Evolutionary conservation across 2,329 filamentous ascomycete genomes (phyloP).

Genomic region (Aspergillus quadrilineatus): DNA sequence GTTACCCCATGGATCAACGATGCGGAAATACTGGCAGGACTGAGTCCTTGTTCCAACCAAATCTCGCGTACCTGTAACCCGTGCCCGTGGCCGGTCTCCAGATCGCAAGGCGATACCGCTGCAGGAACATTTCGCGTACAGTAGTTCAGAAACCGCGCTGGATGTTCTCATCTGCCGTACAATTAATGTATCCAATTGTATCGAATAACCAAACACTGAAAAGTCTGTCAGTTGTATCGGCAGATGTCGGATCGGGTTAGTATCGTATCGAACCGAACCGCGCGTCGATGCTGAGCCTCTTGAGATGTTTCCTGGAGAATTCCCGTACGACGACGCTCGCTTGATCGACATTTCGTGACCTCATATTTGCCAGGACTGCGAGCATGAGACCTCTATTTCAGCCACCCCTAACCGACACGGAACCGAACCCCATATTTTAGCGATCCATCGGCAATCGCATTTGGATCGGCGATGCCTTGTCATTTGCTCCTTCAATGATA

Average conservation of each 20-base stretch:
- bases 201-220: not conserved
- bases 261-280: not conserved
- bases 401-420: constrained; percentile 11
- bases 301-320: not conserved
- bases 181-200: constrained; percentile 1
- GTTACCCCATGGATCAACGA: constrained; percentile 25
- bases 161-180: constrained; percentile 3
- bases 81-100: not conserved
- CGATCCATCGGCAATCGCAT: constrained; percentile 9
- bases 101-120: not conserved
- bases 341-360: constrained; percentile 37
- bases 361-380: constrained; percentile 20
- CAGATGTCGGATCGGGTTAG: not conserved
- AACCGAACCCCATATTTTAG: constrained; percentile 12
- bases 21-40: constrained; percentile 19
- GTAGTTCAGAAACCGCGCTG: not conserved
- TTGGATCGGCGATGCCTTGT: constrained; percentile 1
- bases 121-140: not conserved
- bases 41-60: not conserved
- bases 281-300: not conserved
- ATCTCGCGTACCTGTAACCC: not conserved
- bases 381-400: constrained; percentile 19
- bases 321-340: constrained; percentile 12
- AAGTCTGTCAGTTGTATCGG: too few relatives aligned
- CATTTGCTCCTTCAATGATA: constrained; percentile 3